Conservation (phyloP, 169 alveolate species). For the Babesia caballi region DNA sequence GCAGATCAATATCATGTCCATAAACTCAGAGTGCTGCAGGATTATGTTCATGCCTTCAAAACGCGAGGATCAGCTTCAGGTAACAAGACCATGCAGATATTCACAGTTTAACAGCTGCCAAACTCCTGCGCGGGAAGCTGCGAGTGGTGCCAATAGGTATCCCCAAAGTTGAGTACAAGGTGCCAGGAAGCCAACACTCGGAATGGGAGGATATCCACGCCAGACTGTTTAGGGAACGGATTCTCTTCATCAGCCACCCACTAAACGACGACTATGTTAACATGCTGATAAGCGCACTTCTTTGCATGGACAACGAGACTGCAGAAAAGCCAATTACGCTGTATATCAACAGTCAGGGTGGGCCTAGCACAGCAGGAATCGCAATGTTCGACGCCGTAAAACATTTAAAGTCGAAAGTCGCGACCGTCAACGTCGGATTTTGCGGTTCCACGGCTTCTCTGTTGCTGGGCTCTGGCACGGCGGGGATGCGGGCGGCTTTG, state of each 20-base stretch:
- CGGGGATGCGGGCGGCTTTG: constrained; percentile 65
- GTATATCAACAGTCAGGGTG: constrained; percentile 71
- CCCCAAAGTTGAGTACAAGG: constrained; percentile 55
- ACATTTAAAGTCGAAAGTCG: constrained; percentile 61
- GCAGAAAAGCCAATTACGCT: constrained; percentile 51
- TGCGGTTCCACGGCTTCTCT: constrained; percentile 73
- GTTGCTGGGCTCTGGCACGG: constrained; percentile 67
- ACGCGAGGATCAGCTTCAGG: no score
- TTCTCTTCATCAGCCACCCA: constrained; percentile 59
- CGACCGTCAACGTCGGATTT: constrained; percentile 68
- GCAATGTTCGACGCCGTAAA: constrained; percentile 62
- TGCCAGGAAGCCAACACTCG: constrained; percentile 54
- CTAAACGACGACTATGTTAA: constrained; percentile 59
- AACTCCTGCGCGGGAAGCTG: not conserved
- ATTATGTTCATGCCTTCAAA: no score
- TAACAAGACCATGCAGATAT: no score
- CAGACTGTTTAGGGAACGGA: constrained; percentile 59
- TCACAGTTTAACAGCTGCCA: not conserved
- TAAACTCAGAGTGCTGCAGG: no score
- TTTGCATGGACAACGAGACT: constrained; percentile 59
- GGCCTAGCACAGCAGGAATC: constrained; percentile 63
- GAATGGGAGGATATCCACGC: constrained; percentile 63
- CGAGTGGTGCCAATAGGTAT: constrained; percentile 40
- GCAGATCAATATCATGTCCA: no score
- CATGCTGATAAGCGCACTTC: constrained; percentile 45